Evolutionary conservation across 1,284 basidiomycete genomes (phyloP).

Genomic region (Trichosporon coremiiforme): DNA sequence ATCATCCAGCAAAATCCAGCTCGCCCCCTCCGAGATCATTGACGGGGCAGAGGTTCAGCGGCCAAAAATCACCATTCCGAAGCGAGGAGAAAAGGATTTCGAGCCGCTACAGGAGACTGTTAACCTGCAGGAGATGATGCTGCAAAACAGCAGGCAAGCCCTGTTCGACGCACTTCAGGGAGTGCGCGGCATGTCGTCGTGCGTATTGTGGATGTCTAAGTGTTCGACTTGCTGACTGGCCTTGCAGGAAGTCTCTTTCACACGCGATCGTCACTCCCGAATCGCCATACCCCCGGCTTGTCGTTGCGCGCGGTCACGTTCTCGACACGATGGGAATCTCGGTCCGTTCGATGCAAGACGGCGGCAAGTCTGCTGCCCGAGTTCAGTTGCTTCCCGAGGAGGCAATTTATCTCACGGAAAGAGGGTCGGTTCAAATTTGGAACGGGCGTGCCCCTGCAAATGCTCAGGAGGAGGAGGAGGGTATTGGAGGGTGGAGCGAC

Average conservation of each 20-base stretch:
- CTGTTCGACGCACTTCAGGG: conserved; percentile 80
- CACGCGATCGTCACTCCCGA: conserved; percentile 50
- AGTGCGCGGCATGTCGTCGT: conserved; percentile 74
- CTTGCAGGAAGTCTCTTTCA: conserved; percentile 55
- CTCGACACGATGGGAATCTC: conserved; percentile 74
- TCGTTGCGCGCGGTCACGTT: conserved; percentile 71
- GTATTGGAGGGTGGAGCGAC: conserved; percentile 47
- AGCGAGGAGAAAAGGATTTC: conserved; percentile 93
- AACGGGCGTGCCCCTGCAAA: conserved; percentile 53
- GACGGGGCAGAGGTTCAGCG: conserved; percentile 28
- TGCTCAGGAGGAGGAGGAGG: conserved; percentile 30
- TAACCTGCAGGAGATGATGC: conserved; percentile 68
- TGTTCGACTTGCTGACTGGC: background rate
- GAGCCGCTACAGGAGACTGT: conserved; percentile 70
- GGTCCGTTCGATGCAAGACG: conserved; percentile 61
- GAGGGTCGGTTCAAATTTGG: conserved; percentile 84
- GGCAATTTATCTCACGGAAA: conserved; percentile 85
- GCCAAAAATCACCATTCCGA: conserved; percentile 68
- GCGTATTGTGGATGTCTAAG: too few relatives aligned
- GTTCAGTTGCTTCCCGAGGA: conserved; percentile 91
- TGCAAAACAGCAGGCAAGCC: conserved; percentile 78
- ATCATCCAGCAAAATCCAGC: conserved; percentile 48
- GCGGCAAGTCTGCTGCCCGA: conserved; percentile 59
- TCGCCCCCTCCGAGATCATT: conserved; percentile 36
- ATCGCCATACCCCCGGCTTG: conserved; percentile 62